Base-by-base conservation (phyloP, 176 grass and related monocot species). In the Aegilops sharonensis region DNA sequence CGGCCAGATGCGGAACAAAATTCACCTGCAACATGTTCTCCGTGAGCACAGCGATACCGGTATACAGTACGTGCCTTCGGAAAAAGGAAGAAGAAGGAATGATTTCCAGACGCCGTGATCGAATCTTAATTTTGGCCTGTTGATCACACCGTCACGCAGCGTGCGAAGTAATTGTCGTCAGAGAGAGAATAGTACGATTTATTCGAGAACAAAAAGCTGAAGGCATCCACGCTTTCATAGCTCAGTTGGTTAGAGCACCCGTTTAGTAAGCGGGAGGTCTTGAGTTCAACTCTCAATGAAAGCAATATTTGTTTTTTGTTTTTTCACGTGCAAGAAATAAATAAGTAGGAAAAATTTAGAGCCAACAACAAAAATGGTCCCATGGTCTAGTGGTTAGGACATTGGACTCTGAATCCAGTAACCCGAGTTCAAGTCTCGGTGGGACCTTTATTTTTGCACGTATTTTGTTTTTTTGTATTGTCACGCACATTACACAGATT, bases 231-330 rank as follows among this genome's bases (percentile, higher is more conserved):
- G 42, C 43, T 45, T 45, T 45, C 43, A 45, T 45, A 91, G 92
- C 90, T 91, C 92, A 91, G 92, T 94, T 97, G 88, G 90, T 94
- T 97, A 97, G 90, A 94, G 88, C 90, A 92, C 94, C 92, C 90
- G 92, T 92, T 94, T 92, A 94, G 92, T 97, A 94, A 97, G 90
- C 92, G 92, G 94, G 92, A 97, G 88, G 90, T 97, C 86, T 94
- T 94, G 90, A 97, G 92, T 92, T 94, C 86, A 64, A 97, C 88
- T 94, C 94, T 94, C 94, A 94, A 91, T 35, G 84, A 94, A 87
- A 92, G 92, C 83, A 5, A 5, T 50, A 40, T 10, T 42, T 42
- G 0, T 4, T 12, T 45, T 45, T 12, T 45, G 11, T 43, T 45
- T 45, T 45, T 45, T 45, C 11, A 45, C 11, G 3, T 45, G 43